Evolutionary conservation across 2,329 filamentous ascomycete genomes (phyloP), one percentile per base, ranked within the genome.

Genomic region (Aquanectria penicillioides): DNA sequence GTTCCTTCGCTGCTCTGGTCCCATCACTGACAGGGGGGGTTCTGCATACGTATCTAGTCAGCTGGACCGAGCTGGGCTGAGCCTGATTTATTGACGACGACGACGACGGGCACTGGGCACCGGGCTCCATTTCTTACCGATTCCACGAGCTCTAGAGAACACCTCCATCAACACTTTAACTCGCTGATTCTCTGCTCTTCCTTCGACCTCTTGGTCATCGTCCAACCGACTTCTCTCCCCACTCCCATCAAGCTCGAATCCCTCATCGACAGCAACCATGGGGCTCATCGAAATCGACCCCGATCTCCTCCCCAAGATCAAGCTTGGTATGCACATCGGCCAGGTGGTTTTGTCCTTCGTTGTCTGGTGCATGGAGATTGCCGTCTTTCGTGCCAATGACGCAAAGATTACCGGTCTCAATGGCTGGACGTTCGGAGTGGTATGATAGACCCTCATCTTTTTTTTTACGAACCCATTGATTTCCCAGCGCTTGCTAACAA

Each of bases 371-470:
- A 76, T 89, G 58, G 83, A 85, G 65, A 87, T 89, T 66, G 78
- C 83, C 20, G 80, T 89, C 40, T 87, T 89, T 69, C 78, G 78
- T 34, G 76, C 77, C 51, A 71, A 80, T 9, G 71, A 78, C 12
- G 77, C 84, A 5, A 72, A 71, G 17, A 80, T 89, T 62, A 82
- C 81, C 54, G 85, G 86, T 28, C 81, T 85, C 62, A 84, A 84
- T 72, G 86, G 82, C 61, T 89, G 87, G 86, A 82, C 85, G 1
- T 89, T 89, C 63, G 86, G 78, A 64, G 80, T 88, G 74, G 87
- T 89, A 80, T 59, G 85, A 75, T 43, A 23, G 25, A 28, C 13
- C 17, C 17, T 12, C 31, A 33, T 33, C 33, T n/a, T 12, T 7
- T 28, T 28, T n/a, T 22, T 1, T 17, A n/a, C n/a, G n/a, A n/a